Evolutionary conservation across 495 filamentous ascomycete species (phyloP).

Genomic region (Aspergillus funiculosus): DNA sequence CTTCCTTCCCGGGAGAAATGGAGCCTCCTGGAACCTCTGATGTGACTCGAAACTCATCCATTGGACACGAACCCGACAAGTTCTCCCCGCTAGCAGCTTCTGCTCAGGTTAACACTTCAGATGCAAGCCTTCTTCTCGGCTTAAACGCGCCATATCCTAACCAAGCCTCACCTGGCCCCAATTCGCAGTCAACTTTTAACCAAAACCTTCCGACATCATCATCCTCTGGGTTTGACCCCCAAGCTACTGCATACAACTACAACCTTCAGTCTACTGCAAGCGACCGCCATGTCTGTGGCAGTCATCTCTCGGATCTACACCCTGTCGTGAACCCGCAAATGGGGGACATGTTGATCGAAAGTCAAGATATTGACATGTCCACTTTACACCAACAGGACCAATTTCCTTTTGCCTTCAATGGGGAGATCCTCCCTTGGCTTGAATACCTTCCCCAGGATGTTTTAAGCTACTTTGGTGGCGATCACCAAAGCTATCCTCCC

Average conservation of each 20-base stretch:
- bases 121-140: constrained; percentile 27
- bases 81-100: constrained; percentile 20
- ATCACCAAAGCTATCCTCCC: constrained; percentile 32
- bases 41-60: constrained; percentile 15
- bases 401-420: constrained; percentile 41
- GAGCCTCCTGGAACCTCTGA: constrained; percentile 15
- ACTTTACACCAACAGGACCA: constrained; percentile 38
- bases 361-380: constrained; percentile 63
- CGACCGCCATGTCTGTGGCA: constrained; percentile 36
- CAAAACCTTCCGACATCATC: constrained; percentile 38
- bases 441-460: constrained; percentile 63
- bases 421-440: constrained; percentile 61
- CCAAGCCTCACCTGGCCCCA: constrained; percentile 23
- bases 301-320: constrained; percentile 29
- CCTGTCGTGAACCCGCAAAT: constrained; percentile 31
- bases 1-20: constrained; percentile 22
- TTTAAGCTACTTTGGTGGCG: constrained; percentile 47
- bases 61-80: constrained; percentile 18
- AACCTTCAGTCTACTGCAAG: constrained; percentile 25
- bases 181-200: constrained; percentile 43
- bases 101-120: constrained; percentile 19
- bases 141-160: constrained; percentile 27
- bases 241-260: constrained; percentile 22
- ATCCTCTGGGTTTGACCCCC: constrained; percentile 18
- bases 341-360: constrained; percentile 62